phyloP scores from a whole-genome alignment of 2,329 filamentous ascomycete genomes.

The Aspergillus niger region DNA sequence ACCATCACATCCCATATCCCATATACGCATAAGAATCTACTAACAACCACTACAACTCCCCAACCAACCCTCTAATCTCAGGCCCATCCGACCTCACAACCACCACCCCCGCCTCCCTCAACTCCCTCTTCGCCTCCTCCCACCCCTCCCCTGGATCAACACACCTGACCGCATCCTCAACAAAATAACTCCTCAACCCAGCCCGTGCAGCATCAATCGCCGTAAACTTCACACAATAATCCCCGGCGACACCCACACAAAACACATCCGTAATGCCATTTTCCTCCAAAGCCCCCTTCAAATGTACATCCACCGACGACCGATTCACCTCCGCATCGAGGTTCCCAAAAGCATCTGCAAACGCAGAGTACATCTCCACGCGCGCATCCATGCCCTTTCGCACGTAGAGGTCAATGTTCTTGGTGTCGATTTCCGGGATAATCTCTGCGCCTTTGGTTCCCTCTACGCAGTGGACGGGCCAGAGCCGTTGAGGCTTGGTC shows the following conservation, averaged over 20 bases:
- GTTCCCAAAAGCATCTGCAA: conserved; percentile 74
- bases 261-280: conserved; percentile 74
- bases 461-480: conserved; percentile 89
- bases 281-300: conserved; percentile 60
- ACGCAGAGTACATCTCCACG: conserved; percentile 94
- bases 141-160: conserved; percentile 64
- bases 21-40: neutral
- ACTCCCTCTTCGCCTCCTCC: conserved; percentile 56
- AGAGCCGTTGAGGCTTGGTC: conserved; percentile 69
- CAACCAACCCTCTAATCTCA: conserved; percentile 57
- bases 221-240: conserved; percentile 85
- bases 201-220: conserved; percentile 74
- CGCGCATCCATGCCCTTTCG: conserved; percentile 74
- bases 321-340: conserved; percentile 35
- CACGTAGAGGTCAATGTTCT: conserved; percentile 65
- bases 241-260: conserved; percentile 80
- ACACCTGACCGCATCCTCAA: conserved; percentile 75
- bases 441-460: conserved; percentile 71
- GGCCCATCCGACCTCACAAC: conserved; percentile 61
- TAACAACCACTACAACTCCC: neutral
- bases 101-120: conserved; percentile 62
- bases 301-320: conserved; percentile 54
- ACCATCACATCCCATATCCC: neutral
- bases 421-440: conserved; percentile 67
- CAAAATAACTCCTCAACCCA: conserved; percentile 74